phyloP scores from a whole-genome alignment of 176 grass and related monocot species.

The Carex cristatella region DNA sequence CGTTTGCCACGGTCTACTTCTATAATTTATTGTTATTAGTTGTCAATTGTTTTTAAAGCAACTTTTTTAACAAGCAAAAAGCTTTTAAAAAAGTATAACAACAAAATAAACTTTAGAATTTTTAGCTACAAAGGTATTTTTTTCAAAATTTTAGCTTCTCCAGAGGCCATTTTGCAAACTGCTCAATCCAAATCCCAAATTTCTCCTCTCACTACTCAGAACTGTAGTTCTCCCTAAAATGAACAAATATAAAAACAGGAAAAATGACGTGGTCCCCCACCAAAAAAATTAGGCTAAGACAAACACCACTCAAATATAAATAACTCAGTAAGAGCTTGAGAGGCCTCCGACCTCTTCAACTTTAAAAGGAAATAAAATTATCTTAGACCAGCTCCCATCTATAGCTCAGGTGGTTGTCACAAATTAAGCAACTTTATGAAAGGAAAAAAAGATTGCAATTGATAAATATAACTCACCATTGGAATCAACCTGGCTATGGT shows the following conservation, averaged over 20 bases:
- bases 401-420: background rate
- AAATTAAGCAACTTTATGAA: background rate
- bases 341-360: background rate
- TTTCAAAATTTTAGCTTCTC: background rate
- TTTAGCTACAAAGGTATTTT: background rate
- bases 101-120: background rate
- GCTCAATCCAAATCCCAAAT: background rate
- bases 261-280: background rate
- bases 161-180: conserved; percentile 1
- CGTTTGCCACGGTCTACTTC: background rate
- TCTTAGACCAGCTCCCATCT: background rate
- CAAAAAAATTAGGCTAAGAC: background rate
- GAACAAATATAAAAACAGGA: background rate
- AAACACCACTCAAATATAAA: background rate
- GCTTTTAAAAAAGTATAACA: background rate
- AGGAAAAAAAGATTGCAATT: conserved; percentile 1
- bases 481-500: conserved; percentile 57
- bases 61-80: background rate
- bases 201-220: background rate
- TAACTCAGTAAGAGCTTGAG: background rate
- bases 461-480: conserved; percentile 44
- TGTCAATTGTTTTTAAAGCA: background rate
- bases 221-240: background rate
- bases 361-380: background rate
- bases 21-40: background rate